Percentiles rank a stretch among this genome's conserved stretches.
These are phyloP conservation scores for Inonotus hispidus DNA, from an alignment of 1,284 basidiomycete genomes.

Conservation along the genomic window DNA sequence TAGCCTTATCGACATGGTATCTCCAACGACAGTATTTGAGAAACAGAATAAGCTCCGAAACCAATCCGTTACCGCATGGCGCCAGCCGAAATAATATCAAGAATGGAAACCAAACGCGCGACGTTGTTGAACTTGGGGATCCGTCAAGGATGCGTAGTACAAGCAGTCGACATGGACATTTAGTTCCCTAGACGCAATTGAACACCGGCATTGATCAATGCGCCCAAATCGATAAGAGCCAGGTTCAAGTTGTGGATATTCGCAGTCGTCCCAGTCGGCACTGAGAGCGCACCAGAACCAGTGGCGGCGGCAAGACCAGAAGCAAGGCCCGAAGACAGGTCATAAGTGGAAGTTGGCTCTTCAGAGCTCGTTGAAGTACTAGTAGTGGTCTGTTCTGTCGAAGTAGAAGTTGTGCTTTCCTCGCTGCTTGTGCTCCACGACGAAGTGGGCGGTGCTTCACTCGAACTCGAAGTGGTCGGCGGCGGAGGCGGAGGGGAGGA, in stretches of 20 bases:
- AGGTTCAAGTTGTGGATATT: conserved; percentile 33
- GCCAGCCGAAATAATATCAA: not conserved
- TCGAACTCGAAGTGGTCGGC: conserved; percentile 21
- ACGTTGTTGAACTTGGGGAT: not conserved
- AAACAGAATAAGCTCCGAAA: conserved; percentile 6
- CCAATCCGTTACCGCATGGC: not conserved
- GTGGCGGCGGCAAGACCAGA: conserved; percentile 31
- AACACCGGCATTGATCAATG: conserved; percentile 28
- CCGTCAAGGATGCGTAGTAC: not conserved
- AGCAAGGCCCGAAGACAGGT: conserved; percentile 20
- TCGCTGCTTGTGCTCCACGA: not conserved
- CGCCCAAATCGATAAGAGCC: conserved; percentile 35
- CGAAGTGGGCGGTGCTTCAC: not conserved
- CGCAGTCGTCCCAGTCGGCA: conserved; percentile 22
- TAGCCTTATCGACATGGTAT: not conserved
- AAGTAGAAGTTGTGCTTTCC: not conserved
- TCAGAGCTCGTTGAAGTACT: conserved; percentile 21
- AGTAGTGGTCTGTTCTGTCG: conserved; percentile 9
- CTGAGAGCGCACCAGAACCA: conserved; percentile 18
- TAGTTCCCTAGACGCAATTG: not conserved
- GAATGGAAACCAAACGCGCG: not conserved
- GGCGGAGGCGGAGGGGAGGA: not conserved
- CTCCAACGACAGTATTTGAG: not conserved
- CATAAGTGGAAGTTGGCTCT: conserved; percentile 24
- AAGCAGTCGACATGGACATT: not conserved